A percentile compares a stretch with the other conserved stretches of the same genome.
phyloP scores from a whole-genome alignment of 1,284 basidiomycete species.

The Pseudomicrostroma phylloplanum region DNA sequence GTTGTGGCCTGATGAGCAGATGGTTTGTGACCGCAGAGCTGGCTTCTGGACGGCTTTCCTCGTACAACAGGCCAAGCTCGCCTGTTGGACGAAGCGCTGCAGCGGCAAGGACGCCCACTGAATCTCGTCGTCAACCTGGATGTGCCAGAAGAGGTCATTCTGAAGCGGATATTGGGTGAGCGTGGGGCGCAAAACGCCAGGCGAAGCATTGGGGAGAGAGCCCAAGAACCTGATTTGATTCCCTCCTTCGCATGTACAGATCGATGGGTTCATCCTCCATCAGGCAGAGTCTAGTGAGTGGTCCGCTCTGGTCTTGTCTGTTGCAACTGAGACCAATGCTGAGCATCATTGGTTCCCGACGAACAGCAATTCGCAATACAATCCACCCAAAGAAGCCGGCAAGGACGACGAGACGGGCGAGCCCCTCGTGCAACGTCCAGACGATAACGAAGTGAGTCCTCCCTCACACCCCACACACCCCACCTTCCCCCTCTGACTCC shows the following conservation, averaged over 20 bases:
- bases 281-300: slow-evolving; percentile 74
- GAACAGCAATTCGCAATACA: slow-evolving; percentile 52
- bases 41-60: slow-evolving; percentile 95
- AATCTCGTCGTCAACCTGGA: slow-evolving; percentile 84
- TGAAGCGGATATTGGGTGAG: slow-evolving; percentile 67
- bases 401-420: slow-evolving; percentile 90
- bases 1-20: too few relatives aligned
- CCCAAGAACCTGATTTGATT: too few relatives aligned
- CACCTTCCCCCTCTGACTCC: too few relatives aligned
- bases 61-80: slow-evolving; percentile 82
- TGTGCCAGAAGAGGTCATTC: slow-evolving; percentile 81
- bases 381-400: slow-evolving; percentile 77
- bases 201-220: too few relatives aligned
- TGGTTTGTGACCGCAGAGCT: slow-evolving; percentile 52
- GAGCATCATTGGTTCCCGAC: too few relatives aligned
- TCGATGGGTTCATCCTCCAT: slow-evolving; percentile 89
- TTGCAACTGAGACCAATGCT: too few relatives aligned
- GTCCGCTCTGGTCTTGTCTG: too few relatives aligned
- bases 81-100: slow-evolving; percentile 61
- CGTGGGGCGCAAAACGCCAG: slow-evolving; percentile 17
- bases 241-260: slow-evolving; percentile 11
- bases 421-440: slow-evolving; percentile 75
- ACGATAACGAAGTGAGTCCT: slow-evolving; percentile 65
- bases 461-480: too few relatives aligned
- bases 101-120: slow-evolving; percentile 51